These are phyloP conservation scores for Hymenoscyphus salicellus DNA, from an alignment of 2,329 filamentous ascomycete genomes.

Conservation along the genomic window DNA sequence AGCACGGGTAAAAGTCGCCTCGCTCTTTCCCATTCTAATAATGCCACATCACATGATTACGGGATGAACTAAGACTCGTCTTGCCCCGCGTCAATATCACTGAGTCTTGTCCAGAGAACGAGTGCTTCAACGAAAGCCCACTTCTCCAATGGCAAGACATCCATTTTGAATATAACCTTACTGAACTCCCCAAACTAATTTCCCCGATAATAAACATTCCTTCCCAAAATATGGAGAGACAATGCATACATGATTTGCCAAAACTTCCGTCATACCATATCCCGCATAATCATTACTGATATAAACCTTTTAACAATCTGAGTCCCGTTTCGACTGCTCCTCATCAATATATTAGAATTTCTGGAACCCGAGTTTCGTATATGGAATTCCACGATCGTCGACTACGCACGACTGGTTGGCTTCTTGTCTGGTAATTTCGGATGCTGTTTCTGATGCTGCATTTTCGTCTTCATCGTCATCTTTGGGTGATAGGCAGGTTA, in stretches of 20 bases:
- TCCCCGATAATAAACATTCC: background rate
- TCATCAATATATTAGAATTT: constrained; percentile 8
- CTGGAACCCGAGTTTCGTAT: constrained; percentile 9
- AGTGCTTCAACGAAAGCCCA: constrained; percentile 18
- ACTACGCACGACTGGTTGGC: background rate
- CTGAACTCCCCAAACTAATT: constrained; percentile 17
- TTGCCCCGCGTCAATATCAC: background rate
- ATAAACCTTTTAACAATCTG: constrained; percentile 15
- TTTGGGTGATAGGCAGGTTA: too few relatives aligned
- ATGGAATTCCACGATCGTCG: constrained; percentile 8
- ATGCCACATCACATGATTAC: too few relatives aligned
- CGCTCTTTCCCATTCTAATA: too few relatives aligned
- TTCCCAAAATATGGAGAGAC: background rate
- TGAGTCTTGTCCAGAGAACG: constrained; percentile 1
- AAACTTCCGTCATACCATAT: constrained; percentile 17
- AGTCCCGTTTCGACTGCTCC: constrained; percentile 16
- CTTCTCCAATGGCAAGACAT: constrained; percentile 17
- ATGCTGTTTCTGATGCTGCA: too few relatives aligned
- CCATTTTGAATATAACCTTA: constrained; percentile 20
- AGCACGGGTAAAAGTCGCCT: too few relatives aligned
- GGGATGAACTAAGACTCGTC: too few relatives aligned
- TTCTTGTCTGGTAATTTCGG: too few relatives aligned
- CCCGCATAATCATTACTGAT: constrained; percentile 19
- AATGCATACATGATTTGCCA: constrained; percentile 18
- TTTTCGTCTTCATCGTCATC: too few relatives aligned